phyloP scores from a whole-genome alignment of 768 basidiomycete genomes.

The Psilocybe sp. region DNA sequence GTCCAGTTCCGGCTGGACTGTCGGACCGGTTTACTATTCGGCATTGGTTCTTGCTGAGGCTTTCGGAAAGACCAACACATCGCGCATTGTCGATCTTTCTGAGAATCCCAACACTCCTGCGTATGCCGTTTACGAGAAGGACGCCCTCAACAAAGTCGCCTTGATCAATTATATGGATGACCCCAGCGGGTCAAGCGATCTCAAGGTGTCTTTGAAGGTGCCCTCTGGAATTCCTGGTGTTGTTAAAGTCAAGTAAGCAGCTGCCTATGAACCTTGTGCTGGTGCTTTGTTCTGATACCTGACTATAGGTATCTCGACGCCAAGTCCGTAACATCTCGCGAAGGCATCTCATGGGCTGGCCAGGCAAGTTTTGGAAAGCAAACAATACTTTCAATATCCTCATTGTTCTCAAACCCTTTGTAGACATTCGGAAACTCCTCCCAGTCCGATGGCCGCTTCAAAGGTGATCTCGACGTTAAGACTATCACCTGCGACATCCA shows the following conservation, averaged over 20 bases:
- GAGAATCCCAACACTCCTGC: constrained; percentile 66
- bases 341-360: constrained; percentile 73
- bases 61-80: constrained; percentile 56
- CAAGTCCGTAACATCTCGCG: constrained; percentile 52
- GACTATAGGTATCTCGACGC: constrained; percentile 51
- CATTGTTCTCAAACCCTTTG: neutral
- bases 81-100: constrained; percentile 64
- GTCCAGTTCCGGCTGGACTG: constrained; percentile 64
- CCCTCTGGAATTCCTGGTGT: constrained; percentile 34
- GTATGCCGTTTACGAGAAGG: constrained; percentile 47
- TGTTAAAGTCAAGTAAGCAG: constrained; percentile 49
- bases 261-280: neutral
- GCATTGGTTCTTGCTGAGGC: constrained; percentile 68
- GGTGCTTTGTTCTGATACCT: neutral
- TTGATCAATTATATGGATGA: no score
- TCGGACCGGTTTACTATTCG: constrained; percentile 76
- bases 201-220: no score
- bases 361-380: constrained; percentile 41
- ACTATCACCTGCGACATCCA: constrained; percentile 56
- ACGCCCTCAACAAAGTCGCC: constrained; percentile 33
- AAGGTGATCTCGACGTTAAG: constrained; percentile 49
- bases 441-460: constrained; percentile 62
- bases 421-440: constrained; percentile 61
- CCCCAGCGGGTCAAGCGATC: no score
- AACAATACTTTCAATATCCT: neutral